These are phyloP conservation scores for Triticum aestivum DNA, from an alignment of 176 grass and related monocot species.

Conservation along the genomic window DNA sequence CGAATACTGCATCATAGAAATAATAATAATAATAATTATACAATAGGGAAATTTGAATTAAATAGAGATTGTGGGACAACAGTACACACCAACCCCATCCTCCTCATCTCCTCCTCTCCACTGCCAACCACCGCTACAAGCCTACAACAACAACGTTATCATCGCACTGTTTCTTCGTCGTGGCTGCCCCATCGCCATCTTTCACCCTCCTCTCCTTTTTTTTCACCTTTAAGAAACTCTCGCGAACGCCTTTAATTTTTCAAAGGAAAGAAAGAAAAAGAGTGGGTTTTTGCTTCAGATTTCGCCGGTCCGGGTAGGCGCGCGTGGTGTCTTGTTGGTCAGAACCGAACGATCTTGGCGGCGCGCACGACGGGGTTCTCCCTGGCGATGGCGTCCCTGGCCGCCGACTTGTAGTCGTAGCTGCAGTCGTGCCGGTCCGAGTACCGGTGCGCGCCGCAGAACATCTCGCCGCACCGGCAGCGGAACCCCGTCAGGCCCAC, in stretches of 20 bases:
- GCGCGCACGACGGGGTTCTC: conserved; percentile 93
- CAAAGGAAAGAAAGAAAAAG: neutral
- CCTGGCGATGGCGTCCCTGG: conserved; percentile 68
- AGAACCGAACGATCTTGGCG: conserved; percentile 88
- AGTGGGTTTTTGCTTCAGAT: neutral
- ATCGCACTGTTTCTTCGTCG: conserved; percentile 3
- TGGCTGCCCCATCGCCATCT: neutral
- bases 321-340: neutral
- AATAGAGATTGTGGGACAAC: conserved; percentile 43
- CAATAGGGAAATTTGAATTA: conserved; percentile 32
- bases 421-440: conserved; percentile 84
- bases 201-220: neutral
- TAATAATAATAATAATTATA: conserved; percentile 10
- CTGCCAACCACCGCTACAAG: conserved; percentile 16
- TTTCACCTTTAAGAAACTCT: neutral
- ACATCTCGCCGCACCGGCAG: conserved; percentile 88
- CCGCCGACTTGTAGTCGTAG: conserved; percentile 81
- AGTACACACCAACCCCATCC: conserved; percentile 37
- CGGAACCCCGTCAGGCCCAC: conserved; percentile 82
- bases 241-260: conserved; percentile 27
- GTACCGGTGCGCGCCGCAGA: conserved; percentile 91
- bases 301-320: neutral
- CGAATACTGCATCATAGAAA: too few species aligned
- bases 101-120: conserved; percentile 5
- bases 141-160: conserved; percentile 24